phyloP scores from a whole-genome alignment of 2,329 filamentous ascomycete genomes.

The Botrytis deweyae region DNA sequence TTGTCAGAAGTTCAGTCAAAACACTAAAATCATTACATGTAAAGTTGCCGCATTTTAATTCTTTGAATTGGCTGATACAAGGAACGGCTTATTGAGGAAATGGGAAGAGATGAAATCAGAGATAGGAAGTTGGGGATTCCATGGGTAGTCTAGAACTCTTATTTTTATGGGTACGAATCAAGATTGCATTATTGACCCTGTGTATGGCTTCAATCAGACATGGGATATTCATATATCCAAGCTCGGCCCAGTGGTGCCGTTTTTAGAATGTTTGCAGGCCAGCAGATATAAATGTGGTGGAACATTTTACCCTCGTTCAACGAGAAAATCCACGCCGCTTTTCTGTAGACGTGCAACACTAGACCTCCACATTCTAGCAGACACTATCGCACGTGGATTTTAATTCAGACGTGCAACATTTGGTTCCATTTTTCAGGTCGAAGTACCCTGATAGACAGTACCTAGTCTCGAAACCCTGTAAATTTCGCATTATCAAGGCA shows the following conservation, averaged over 20 bases:
- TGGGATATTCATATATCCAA: background rate
- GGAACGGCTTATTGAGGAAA: background rate
- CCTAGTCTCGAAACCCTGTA: background rate
- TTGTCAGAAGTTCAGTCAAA: background rate
- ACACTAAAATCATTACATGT: fast-evolving
- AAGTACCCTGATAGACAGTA: background rate
- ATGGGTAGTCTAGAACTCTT: background rate
- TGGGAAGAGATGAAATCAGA: background rate
- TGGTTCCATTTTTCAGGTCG: background rate
- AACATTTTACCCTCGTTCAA: background rate
- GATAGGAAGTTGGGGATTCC: background rate
- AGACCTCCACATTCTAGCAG: background rate
- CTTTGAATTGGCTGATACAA: background rate
- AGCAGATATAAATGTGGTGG: background rate
- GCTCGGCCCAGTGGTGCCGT: background rate
- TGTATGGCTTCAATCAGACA: background rate
- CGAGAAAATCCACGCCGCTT: background rate
- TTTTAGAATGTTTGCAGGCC: background rate
- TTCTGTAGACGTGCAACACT: background rate
- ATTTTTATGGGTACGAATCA: background rate
- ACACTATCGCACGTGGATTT: background rate
- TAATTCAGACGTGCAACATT: background rate
- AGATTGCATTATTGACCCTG: background rate
- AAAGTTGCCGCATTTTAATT: fast-evolving
- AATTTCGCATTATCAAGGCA: background rate